Evolutionary conservation across 441 rosid species (phyloP), one percentile per base, ranked within the genome.

Genomic region (Erysimum cheiri): DNA sequence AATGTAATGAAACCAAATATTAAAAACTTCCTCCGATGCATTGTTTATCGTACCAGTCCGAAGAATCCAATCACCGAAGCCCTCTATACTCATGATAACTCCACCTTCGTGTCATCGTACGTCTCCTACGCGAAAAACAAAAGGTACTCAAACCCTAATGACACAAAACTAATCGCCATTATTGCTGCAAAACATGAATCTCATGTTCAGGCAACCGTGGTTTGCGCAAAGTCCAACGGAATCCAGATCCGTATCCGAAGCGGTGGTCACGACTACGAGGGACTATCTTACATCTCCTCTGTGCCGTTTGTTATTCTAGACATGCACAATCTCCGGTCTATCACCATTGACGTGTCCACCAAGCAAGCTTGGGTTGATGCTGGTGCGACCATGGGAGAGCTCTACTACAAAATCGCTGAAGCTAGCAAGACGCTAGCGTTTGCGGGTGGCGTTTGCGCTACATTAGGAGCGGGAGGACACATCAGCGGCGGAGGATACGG

Each of bases 401-500:
- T 78, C 41, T 64, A 78, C 52, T 54, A 58, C 59, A 64, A 44
- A 47, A 73, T 78, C 60, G 35, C 75, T 11, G 36, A 78, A 0
- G 64, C 64, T 1, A 73, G 78, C 59, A 36, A 46, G 22, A 48
- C 35, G 0, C 56, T 57, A 24, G 78, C 71, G 13, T 78, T 78
- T 28, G 19, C 76, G 0, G 66, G 29, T 3, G 79, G 81, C 1
- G 26, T 56, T 53, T 70, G 76, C 24, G 24, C 59, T 3, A 70
- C 76, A 0, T 2, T 78, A 5, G 78, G 81, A 26, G 29, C 28
- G 0, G 81, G 79, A 4, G 81, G 81, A 5, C 71, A 70, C 28
- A 59, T 74, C 2, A 74, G 79, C 29, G 81, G 81, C 1, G 79
- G 76, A 3, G 81, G 79, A 8, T 77, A 77, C n/a, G 81, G 81